These are phyloP conservation scores for Sporothrix phasma DNA, from an alignment of 2,329 filamentous ascomycete species.

Conservation along the genomic window DNA sequence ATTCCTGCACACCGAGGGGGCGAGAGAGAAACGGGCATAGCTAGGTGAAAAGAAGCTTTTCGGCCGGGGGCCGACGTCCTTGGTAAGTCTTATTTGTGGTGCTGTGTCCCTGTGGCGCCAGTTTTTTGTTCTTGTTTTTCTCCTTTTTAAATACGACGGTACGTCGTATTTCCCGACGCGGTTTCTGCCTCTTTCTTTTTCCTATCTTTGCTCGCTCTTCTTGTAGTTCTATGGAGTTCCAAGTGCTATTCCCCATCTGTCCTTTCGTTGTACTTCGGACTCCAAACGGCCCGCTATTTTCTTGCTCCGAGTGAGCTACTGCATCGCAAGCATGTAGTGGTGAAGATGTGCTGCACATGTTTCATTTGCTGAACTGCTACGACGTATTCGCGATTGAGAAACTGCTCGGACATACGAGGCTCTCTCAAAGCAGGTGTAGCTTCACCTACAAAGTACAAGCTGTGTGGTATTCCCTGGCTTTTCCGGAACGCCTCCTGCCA, in stretches of 20 bases:
- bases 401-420: not conserved
- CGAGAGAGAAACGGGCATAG: not conserved
- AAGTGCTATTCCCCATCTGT: not conserved
- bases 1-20: not conserved
- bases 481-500: too few species aligned
- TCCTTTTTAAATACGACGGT: not conserved
- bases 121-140: not conserved
- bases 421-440: too few species aligned
- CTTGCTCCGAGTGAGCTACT: not conserved
- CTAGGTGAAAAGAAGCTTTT: conserved; percentile 1
- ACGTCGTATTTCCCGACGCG: too few species aligned
- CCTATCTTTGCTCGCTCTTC: not conserved
- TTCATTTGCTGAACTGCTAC: not conserved
- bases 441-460: too few species aligned
- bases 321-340: not conserved
- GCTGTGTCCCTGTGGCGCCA: too few species aligned
- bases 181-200: not conserved
- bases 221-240: not conserved
- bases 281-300: not conserved
- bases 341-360: not conserved
- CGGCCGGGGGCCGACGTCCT: not conserved
- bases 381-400: not conserved
- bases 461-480: too few species aligned
- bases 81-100: too few species aligned
- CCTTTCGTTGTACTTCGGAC: not conserved